A percentile compares a stretch with the other conserved stretches of the same genome.
Conservation (phyloP, 73 alveolate species). For the Uronychia setigera region DNA sequence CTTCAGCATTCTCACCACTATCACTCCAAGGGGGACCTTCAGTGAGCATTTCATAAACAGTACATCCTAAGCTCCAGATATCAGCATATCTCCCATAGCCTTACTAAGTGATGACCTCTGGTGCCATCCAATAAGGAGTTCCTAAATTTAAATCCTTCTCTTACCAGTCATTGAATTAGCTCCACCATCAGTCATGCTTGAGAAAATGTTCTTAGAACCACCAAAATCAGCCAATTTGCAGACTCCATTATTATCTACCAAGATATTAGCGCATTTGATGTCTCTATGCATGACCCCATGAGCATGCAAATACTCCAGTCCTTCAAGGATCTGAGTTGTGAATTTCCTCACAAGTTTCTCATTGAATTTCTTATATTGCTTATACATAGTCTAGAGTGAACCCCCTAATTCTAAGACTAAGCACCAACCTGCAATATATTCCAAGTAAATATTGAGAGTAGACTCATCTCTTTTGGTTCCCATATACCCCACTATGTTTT, state of each 20-base stretch:
- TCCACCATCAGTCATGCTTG: neutral
- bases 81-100: slow-evolving; percentile 75
- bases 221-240: slow-evolving; percentile 81
- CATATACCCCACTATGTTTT: slow-evolving; percentile 81
- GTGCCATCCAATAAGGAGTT: slow-evolving; percentile 88
- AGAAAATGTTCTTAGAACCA: slow-evolving; percentile 62
- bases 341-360: slow-evolving; percentile 68
- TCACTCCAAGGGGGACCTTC: slow-evolving; percentile 77
- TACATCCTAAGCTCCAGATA: slow-evolving; percentile 86
- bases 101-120: slow-evolving; percentile 65
- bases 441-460: slow-evolving; percentile 75
- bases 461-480: slow-evolving; percentile 64
- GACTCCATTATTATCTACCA: slow-evolving; percentile 72
- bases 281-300: slow-evolving; percentile 81
- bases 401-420: slow-evolving; percentile 51
- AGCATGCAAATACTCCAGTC: slow-evolving; percentile 88
- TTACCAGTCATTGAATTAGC: neutral
- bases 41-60: slow-evolving; percentile 71
- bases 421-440: slow-evolving; percentile 60
- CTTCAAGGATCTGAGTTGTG: slow-evolving; percentile 76
- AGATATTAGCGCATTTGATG: slow-evolving; percentile 79
- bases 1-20: slow-evolving; percentile 15
- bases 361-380: slow-evolving; percentile 47
- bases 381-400: slow-evolving; percentile 56
- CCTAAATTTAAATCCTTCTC: slow-evolving; percentile 47